Base-by-base conservation (phyloP, 148 eudicot genomes). In the Mesembryanthemum crystallinum region DNA sequence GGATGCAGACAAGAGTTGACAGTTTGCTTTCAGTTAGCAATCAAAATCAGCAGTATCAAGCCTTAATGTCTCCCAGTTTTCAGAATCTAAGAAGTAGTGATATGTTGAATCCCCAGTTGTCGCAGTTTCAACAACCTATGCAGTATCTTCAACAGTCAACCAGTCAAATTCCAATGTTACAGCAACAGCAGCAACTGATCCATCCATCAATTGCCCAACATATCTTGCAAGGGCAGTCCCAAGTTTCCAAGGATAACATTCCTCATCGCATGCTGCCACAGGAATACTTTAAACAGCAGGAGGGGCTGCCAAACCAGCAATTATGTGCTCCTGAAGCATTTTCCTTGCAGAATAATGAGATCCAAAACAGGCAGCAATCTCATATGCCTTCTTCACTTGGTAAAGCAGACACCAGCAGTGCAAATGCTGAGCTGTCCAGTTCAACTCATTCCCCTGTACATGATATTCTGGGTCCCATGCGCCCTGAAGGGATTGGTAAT, bases 21-120 rank as follows among this genome's bases (percentile, higher is more conserved):
- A 82, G 87, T 35, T 55, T 87, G 67, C 83, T 84, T 55, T 79
- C 86, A 8, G 79, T 88, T 43, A 80, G 80, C 68, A 87, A 85
- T 84, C 93, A 92, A 63, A 88, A 77, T 69, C 99, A 88, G 86
- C 96, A 90, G 84, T 95, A 92, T 68, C 97, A 92, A 78, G 90
- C 96, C 67, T 85, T 92, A 87, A 72, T 92, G 27, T 90, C 99
- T 18, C 83, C 96, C 45, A 82, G 86, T 69, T 78, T 91, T 83
- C 97, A 88, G 72, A 90, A 81, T 78, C 58, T 81, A 49, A 87
- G 92, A 67, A 83, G 89, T 33, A 85, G 89, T 39, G 97, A 92
- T 76, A 33, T 85, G 55, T n/a, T 86, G 58, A 92, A 81, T 83
- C 88, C 92, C 49, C 96, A 90, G 51, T 75, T 87, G 27, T 71